phyloP scores from a whole-genome alignment of 139 green algal species.

The Chlorella sorokiniana region DNA sequence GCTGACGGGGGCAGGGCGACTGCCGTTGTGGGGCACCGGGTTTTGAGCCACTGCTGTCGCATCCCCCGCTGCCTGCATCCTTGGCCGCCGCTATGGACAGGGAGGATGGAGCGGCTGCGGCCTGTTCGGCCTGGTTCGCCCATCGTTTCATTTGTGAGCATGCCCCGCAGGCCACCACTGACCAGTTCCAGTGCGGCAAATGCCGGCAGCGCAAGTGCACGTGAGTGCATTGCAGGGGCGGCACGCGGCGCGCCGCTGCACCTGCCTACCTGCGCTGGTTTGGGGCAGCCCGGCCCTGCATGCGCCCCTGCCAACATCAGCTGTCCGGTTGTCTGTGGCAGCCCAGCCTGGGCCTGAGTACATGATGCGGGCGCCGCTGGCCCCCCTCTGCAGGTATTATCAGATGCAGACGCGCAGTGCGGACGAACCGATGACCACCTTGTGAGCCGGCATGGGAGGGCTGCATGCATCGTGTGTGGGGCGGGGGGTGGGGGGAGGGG shows the following conservation, averaged over 20 bases:
- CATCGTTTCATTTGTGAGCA: too few relatives aligned
- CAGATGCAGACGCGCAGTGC: slow-evolving; percentile 80
- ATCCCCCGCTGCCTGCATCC: too few relatives aligned
- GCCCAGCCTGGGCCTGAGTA: background rate
- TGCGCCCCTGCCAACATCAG: too few relatives aligned
- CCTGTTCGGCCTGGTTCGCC: too few relatives aligned
- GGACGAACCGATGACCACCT: slow-evolving; percentile 70
- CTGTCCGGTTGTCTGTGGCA: background rate
- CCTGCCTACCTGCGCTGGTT: too few relatives aligned
- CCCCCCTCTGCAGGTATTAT: slow-evolving; percentile 61
- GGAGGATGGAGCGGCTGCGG: too few relatives aligned
- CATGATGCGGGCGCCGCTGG: too few relatives aligned
- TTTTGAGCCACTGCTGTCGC: too few relatives aligned
- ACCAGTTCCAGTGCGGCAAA: slow-evolving; percentile 93
- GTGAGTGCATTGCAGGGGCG: background rate
- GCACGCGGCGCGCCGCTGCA: too few relatives aligned
- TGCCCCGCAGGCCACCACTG: slow-evolving; percentile 81
- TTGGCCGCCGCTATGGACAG: too few relatives aligned
- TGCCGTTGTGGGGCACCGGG: too few relatives aligned
- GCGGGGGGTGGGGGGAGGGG: background rate
- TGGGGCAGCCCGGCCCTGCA: too few relatives aligned
- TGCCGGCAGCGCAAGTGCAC: slow-evolving; percentile 86
- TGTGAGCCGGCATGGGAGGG: background rate
- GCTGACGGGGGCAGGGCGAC: background rate
- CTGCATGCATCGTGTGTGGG: background rate